These are phyloP conservation scores for Ustilago crameri DNA, from an alignment of 1,284 basidiomycete genomes.

Conservation along the genomic window DNA sequence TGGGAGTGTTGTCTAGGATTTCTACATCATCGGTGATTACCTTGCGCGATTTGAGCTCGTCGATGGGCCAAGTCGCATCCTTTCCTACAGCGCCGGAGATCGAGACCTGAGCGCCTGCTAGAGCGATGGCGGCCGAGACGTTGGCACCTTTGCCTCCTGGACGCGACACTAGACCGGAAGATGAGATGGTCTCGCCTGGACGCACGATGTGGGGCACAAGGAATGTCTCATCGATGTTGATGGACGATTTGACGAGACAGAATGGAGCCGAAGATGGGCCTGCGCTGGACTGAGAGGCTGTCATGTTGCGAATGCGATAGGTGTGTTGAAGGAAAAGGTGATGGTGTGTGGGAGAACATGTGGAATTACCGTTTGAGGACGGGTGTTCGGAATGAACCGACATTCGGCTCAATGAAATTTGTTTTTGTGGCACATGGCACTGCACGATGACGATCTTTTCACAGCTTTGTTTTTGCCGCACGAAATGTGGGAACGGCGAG, in stretches of 20 bases:
- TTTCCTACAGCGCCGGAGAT: constrained; percentile 60
- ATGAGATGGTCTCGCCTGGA: constrained; percentile 64
- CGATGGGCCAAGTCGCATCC: constrained; percentile 64
- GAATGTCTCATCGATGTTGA: constrained; percentile 67
- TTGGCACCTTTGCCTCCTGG: constrained; percentile 67
- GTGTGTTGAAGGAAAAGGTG: background rate
- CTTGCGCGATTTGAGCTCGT: constrained; percentile 52
- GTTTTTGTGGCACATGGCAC: background rate
- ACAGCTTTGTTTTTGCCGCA: too few species aligned
- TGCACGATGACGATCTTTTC: too few species aligned
- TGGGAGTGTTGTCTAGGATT: constrained; percentile 47
- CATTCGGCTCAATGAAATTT: background rate
- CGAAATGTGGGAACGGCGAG: too few species aligned
- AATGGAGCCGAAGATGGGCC: constrained; percentile 24
- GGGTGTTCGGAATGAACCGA: background rate
- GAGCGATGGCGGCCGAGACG: constrained; percentile 59
- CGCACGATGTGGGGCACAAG: constrained; percentile 60
- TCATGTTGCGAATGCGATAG: background rate
- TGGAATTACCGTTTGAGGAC: background rate
- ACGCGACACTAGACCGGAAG: constrained; percentile 49
- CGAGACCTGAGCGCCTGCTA: constrained; percentile 52
- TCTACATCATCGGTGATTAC: constrained; percentile 52
- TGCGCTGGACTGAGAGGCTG: background rate
- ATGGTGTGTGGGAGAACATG: background rate
- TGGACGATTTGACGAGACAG: constrained; percentile 63